These are phyloP conservation scores for Aegilops speltoides DNA, from an alignment of 176 grass and related monocot species.

Conservation along the genomic window DNA sequence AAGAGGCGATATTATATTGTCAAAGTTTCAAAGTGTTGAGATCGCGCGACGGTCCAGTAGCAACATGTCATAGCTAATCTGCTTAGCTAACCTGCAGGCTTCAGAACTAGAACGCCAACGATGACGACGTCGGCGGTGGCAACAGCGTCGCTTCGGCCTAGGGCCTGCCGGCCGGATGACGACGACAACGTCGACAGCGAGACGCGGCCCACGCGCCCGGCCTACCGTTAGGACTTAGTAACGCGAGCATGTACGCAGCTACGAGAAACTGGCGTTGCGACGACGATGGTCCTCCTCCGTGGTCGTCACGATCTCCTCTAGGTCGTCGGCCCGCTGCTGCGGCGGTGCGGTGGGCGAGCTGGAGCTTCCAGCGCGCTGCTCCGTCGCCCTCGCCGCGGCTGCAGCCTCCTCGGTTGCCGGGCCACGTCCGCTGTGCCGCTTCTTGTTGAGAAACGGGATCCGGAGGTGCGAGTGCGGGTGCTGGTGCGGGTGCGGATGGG, in stretches of 20 bases:
- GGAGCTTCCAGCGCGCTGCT: background rate
- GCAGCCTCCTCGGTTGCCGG: background rate
- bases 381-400: background rate
- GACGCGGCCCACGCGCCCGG: background rate
- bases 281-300: slow-evolving; percentile 9
- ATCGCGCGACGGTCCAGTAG: background rate
- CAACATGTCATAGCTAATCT: background rate
- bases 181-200: background rate
- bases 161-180: background rate
- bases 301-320: slow-evolving; percentile 28
- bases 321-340: background rate
- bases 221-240: background rate
- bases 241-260: background rate
- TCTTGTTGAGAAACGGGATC: slow-evolving; percentile 32
- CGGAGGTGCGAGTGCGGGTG: slow-evolving; percentile 20
- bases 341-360: background rate
- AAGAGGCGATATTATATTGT: background rate
- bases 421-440: background rate
- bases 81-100: background rate
- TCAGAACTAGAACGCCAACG: background rate
- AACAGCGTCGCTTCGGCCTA: background rate
- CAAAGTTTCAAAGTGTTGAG: background rate
- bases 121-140: background rate
- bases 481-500: background rate
- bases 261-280: background rate